Evolutionary conservation across 495 filamentous ascomycete species (phyloP).

Genomic region (Trichoderma parareesei): DNA sequence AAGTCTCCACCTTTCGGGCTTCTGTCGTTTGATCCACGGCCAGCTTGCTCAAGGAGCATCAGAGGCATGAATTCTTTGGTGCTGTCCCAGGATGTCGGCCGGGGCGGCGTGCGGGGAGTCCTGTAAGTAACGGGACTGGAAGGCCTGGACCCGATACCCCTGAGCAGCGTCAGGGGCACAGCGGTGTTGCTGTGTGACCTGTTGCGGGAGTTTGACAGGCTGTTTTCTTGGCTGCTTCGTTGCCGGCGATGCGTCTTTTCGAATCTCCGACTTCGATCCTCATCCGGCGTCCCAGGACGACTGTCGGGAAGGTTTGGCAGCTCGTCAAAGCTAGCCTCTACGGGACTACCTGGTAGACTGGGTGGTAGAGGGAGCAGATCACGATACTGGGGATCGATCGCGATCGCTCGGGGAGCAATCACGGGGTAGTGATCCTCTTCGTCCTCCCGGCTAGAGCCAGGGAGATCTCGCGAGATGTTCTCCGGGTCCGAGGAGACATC

Average conservation of each 20-base stretch:
- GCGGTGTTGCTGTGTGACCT: conserved; percentile 36
- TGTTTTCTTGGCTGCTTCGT: conserved; percentile 27
- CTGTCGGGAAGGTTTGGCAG: conserved; percentile 45
- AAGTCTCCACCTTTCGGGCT: conserved; percentile 8
- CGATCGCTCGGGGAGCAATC: conserved; percentile 40
- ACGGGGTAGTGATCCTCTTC: conserved; percentile 39
- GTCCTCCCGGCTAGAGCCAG: conserved; percentile 24
- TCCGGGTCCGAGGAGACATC: conserved; percentile 22
- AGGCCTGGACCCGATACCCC: conserved; percentile 36
- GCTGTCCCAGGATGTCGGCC: conserved; percentile 45
- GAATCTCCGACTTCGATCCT: conserved; percentile 24
- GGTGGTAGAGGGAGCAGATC: conserved; percentile 49
- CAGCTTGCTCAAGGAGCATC: conserved; percentile 35
- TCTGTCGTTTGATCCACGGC: not conserved
- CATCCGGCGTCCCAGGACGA: conserved; percentile 38
- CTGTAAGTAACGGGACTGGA: conserved; percentile 31
- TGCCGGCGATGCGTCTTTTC: conserved; percentile 25
- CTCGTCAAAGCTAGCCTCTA: conserved; percentile 22
- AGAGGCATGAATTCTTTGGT: conserved; percentile 42
- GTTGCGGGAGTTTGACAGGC: conserved; percentile 27
- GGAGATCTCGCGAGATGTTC: conserved; percentile 13
- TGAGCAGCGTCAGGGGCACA: conserved; percentile 40
- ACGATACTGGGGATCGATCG: conserved; percentile 48
- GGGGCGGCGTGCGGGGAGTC: conserved; percentile 24
- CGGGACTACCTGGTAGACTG: conserved; percentile 39